Percentiles rank a stretch among this genome's conserved stretches.
Conservation (phyloP, 768 basidiomycete genomes). For the Galerina marginata region DNA sequence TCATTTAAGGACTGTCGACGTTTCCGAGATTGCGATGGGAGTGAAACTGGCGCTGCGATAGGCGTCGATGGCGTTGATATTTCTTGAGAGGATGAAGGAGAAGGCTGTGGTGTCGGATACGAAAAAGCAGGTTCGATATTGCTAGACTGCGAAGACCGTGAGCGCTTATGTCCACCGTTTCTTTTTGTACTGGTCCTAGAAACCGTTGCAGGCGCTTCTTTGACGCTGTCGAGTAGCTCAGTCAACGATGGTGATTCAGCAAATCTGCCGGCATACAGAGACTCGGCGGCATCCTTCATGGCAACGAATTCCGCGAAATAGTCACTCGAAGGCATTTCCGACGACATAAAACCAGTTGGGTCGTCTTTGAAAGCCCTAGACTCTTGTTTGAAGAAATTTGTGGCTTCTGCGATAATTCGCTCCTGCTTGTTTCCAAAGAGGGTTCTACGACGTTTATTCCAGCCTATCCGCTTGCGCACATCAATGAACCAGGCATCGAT, state of each 20-base stretch:
- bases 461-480: conserved; percentile 55
- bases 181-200: too few species aligned
- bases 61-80: conserved; percentile 16
- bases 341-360: neutral
- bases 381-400: conserved; percentile 30
- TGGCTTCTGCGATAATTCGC: conserved; percentile 44
- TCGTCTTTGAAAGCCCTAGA: neutral
- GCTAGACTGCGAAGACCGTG: neutral
- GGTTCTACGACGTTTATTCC: conserved; percentile 46
- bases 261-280: conserved; percentile 27
- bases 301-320: neutral
- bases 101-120: conserved; percentile 18
- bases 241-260: neutral
- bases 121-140: neutral
- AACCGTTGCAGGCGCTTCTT: too few species aligned
- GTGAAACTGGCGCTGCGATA: conserved; percentile 25
- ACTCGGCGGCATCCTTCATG: conserved; percentile 23
- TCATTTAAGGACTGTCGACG: neutral
- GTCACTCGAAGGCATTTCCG: neutral
- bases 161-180: too few species aligned
- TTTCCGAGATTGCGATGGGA: neutral
- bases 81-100: neutral
- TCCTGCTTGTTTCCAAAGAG: conserved; percentile 38
- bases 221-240: too few species aligned
- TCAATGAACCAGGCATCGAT: conserved; percentile 55